phyloP scores from a whole-genome alignment of 352 stramenopile species.

The Phytophthora colocasiae region DNA sequence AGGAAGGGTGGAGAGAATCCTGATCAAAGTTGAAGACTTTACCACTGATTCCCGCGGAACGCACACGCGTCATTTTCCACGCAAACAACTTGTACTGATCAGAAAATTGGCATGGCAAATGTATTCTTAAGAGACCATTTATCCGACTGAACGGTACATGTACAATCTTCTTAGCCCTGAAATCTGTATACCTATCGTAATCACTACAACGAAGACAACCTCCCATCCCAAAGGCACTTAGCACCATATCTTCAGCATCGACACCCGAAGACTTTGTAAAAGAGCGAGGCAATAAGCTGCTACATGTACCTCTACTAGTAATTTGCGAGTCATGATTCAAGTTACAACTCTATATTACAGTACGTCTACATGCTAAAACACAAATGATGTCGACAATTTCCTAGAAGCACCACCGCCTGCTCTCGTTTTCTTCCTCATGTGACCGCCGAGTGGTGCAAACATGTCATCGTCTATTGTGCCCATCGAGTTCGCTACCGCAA shows the following conservation, averaged over 20 bases:
- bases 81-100: neutral
- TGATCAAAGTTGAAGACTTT: neutral
- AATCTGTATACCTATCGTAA: neutral
- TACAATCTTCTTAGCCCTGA: neutral
- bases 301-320: no score
- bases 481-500: slow-evolving; percentile 37
- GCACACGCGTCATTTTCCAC: neutral
- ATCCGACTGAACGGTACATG: neutral
- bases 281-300: no score
- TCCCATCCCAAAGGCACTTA: no score
- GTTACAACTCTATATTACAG: no score
- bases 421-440: slow-evolving; percentile 33
- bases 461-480: slow-evolving; percentile 19
- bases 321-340: neutral
- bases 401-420: slow-evolving; percentile 25
- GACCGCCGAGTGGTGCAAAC: slow-evolving; percentile 18
- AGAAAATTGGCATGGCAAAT: neutral
- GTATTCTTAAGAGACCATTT: neutral
- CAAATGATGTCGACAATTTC: slow-evolving; percentile 52
- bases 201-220: neutral
- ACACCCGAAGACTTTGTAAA: no score
- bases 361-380: slow-evolving; percentile 35
- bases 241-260: neutral
- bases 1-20: neutral
- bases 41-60: neutral